These are phyloP conservation scores for Paecilomyces sp. DNA, from an alignment of 2,329 filamentous ascomycete genomes.

Conservation along the genomic window DNA sequence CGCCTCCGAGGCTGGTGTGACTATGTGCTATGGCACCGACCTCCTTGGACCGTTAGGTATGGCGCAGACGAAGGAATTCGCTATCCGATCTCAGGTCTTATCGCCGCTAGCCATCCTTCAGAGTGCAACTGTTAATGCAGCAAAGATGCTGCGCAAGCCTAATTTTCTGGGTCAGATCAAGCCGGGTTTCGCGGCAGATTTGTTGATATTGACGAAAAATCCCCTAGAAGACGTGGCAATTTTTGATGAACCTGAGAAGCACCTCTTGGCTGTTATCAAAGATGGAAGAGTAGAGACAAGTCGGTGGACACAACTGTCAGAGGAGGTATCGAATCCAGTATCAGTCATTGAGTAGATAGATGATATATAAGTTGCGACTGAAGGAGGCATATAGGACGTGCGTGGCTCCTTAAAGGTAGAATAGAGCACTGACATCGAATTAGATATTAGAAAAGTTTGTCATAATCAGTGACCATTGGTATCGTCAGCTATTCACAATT, in stretches of 20 bases:
- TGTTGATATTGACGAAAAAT: slow-evolving; percentile 47
- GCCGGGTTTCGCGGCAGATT: slow-evolving; percentile 46
- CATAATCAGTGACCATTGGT: not conserved
- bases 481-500: not conserved
- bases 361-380: slow-evolving; percentile 9
- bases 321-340: not conserved
- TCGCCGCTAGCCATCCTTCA: slow-evolving; percentile 39
- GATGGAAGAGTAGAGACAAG: slow-evolving; percentile 41
- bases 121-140: slow-evolving; percentile 48
- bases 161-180: slow-evolving; percentile 44
- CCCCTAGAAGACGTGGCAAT: slow-evolving; percentile 50
- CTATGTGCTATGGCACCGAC: slow-evolving; percentile 51
- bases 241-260: slow-evolving; percentile 42
- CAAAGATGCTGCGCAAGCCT: slow-evolving; percentile 42
- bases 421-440: not conserved
- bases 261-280: slow-evolving; percentile 48
- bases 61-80: slow-evolving; percentile 46
- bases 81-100: slow-evolving; percentile 37
- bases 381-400: slow-evolving; percentile 9
- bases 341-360: not conserved
- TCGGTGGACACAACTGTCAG: not conserved
- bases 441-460: not conserved
- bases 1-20: slow-evolving; percentile 46
- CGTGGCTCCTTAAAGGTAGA: not conserved
- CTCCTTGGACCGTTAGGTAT: slow-evolving; percentile 44